phyloP scores from a whole-genome alignment of 2,329 filamentous ascomycete genomes.

The Neonectria ditissima region DNA sequence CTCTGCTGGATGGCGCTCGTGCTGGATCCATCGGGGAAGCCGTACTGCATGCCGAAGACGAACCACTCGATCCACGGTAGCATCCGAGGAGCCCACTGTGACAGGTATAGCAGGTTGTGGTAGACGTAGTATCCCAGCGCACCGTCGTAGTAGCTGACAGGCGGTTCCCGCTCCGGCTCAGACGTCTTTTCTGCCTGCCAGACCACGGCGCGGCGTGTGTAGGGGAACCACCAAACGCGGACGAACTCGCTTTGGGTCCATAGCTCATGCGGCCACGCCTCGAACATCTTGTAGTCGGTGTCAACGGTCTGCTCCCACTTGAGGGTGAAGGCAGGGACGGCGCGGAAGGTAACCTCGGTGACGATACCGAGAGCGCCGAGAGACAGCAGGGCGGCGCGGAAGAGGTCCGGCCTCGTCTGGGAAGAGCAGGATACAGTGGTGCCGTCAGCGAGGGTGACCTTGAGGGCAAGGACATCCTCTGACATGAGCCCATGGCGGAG shows the following conservation, averaged over 20 bases:
- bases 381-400: conserved; percentile 87
- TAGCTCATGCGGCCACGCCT: conserved; percentile 77
- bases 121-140: conserved; percentile 88
- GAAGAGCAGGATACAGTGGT: conserved; percentile 77
- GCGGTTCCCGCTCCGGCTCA: conserved; percentile 68
- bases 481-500: conserved; percentile 86
- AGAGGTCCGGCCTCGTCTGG: conserved; percentile 79
- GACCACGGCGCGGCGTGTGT: conserved; percentile 86
- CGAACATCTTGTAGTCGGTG: conserved; percentile 74
- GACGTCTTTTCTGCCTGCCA: conserved; percentile 89
- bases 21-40: conserved; percentile 77
- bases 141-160: conserved; percentile 83
- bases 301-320: conserved; percentile 87
- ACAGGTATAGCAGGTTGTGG: conserved; percentile 87
- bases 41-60: conserved; percentile 97
- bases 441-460: conserved; percentile 86
- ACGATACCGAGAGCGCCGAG: conserved; percentile 93
- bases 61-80: conserved; percentile 95
- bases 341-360: conserved; percentile 86
- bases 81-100: conserved; percentile 81
- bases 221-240: conserved; percentile 97
- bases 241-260: conserved; percentile 92
- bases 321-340: conserved; percentile 84
- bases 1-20: conserved; percentile 84
- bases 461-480: conserved; percentile 78